Base-by-base conservation (phyloP, 306 rosid species). In the Rosa rugosa region DNA sequence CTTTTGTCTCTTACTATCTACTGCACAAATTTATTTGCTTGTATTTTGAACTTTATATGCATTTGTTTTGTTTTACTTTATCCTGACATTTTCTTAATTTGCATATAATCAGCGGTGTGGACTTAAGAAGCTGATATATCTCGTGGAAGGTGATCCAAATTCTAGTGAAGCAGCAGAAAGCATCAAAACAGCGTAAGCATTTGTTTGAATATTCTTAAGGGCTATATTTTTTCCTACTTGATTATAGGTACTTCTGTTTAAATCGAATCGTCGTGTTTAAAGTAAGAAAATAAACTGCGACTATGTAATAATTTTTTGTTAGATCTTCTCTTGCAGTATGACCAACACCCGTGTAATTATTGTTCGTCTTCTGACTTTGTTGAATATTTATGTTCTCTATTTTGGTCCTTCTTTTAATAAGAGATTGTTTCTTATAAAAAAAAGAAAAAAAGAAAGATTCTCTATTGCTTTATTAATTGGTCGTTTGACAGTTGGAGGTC, bases 71-170 rank as follows among this genome's bases (percentile, higher is more conserved):
- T 11, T 56, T 40, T 66, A 9, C 38, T 47, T 25, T 53, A 81
- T 77, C 76, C 75, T 84, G 73, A 85, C 51, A 18, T 77, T 46
- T 78, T 56, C 62, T 84, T 71, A 23, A 78, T 46, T 80, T 87
- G 83, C 75, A 40, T 65, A 65, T 81, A 82, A 82, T 60, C 60
- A 92, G 99, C 91, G 99, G 84, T 95, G 97, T 80, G 99, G 99
- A 71, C 86, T 95, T 69, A 92, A 88, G 85, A 95, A 88, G 86
- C 85, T 92, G 88, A 91, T 95, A 83, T 95, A 95, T 91, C 92
- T 95, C 10, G 97, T 95, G 81, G 98, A 95, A 87, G 99, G 99
- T 73, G 99, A 94, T 77, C 95, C 97, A 78, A 92, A 94, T 90
- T 73, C 93, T 80, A 91, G 95, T 44, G 97, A 94, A 88, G 97